Evolutionary conservation across 306 rosid genomes (phyloP).

Genomic region (Fagus sylvatica): DNA sequence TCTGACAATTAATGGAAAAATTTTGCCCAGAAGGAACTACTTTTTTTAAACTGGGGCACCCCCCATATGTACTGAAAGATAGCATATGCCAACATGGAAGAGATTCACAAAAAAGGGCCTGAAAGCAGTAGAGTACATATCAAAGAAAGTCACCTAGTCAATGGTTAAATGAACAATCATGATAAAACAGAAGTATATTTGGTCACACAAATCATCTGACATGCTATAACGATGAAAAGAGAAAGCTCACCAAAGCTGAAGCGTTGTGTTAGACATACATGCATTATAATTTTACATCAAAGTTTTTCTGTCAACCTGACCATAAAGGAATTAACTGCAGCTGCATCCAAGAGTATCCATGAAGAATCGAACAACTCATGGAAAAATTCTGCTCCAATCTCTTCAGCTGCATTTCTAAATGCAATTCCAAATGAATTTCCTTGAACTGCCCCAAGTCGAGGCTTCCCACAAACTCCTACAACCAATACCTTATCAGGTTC

Average conservation of each 20-base stretch:
- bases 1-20: constrained; percentile 13
- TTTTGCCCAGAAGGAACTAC: constrained; percentile 15
- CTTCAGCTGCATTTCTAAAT: constrained; percentile 76
- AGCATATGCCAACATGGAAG: constrained; percentile 25
- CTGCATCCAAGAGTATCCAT: constrained; percentile 79
- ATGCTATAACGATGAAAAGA: constrained; percentile 10
- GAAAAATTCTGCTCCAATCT: constrained; percentile 71
- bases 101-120: neutral
- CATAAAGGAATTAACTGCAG: constrained; percentile 81
- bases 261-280: constrained; percentile 23
- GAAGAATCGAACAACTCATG: constrained; percentile 95
- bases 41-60: constrained; percentile 7
- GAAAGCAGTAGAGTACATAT: constrained; percentile 1
- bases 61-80: constrained; percentile 4
- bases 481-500: constrained; percentile 73
- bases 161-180: constrained; percentile 20
- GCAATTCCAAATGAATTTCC: constrained; percentile 91
- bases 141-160: constrained; percentile 17
- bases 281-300: constrained; percentile 38
- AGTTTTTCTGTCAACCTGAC: constrained; percentile 85
- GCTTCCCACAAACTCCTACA: constrained; percentile 95
- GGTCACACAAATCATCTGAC: constrained; percentile 25
- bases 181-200: constrained; percentile 30
- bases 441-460: constrained; percentile 81
- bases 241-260: constrained; percentile 16